phyloP scores from a whole-genome alignment of 257 asterid genomes.

The Gardenia jasminoides region DNA sequence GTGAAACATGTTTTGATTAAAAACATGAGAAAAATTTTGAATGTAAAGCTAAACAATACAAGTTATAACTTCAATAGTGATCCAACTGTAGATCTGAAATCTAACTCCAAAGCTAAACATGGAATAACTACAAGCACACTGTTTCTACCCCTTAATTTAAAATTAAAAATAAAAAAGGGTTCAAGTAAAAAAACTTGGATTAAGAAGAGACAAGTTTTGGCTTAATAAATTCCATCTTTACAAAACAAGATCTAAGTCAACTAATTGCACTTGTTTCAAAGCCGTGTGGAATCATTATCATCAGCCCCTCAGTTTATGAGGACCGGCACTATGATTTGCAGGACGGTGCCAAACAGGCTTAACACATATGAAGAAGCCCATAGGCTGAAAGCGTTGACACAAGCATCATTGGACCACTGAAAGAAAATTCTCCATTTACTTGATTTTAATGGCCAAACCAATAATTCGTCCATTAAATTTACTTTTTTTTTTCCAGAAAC shows the following conservation, averaged over 20 bases:
- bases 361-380: background rate
- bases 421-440: background rate
- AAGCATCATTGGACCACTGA: background rate
- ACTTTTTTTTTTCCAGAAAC: background rate
- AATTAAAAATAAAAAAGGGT: no score
- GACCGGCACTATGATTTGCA: background rate
- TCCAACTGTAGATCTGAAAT: no score
- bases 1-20: no score
- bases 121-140: no score
- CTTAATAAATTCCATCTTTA: background rate
- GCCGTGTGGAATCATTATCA: conserved; percentile 17
- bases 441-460: background rate
- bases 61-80: no score
- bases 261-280: conserved; percentile 14
- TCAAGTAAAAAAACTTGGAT: no score
- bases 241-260: conserved; percentile 19
- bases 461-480: no score
- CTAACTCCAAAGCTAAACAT: no score
- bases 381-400: conserved; percentile 4
- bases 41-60: no score
- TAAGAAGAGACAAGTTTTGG: no score
- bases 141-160: no score
- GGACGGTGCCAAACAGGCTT: background rate
- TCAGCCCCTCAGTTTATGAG: background rate
- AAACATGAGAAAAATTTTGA: no score